Base-by-base conservation (phyloP, 2,329 filamentous ascomycete species). In the Pseudogymnoascus sp. region DNA sequence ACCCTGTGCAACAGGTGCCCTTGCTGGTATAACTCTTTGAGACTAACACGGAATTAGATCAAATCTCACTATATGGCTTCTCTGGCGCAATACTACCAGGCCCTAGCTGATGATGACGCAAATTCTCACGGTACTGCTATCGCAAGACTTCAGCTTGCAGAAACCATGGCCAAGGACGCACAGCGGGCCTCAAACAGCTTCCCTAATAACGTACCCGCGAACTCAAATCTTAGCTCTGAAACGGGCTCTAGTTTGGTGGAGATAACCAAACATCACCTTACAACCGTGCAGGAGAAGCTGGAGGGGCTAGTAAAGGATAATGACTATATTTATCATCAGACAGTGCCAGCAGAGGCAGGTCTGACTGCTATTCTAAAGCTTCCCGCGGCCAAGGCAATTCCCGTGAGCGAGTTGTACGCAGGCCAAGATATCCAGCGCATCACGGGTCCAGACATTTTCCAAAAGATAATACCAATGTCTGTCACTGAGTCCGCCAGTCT, bases 271-370 rank as follows among this genome's bases (percentile, higher is more conserved):
- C 85, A 92, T 65, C 93, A 97, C 70, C 77, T 90, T 28, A 81
- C 89, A 0, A 88, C 85, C 33, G 88, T 96, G 2, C 89, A 96
- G 72, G 89, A 93, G 66, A 92, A 90, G 73, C 78, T 96, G 21
- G 79, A 80, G 16, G 87, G 90, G 65, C 82, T 92, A 60, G 81
- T 83, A 68, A 96, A 96, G 71, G 94, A 99, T 75, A 99, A 99
- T 69, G 94, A 99, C 73, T 97, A 94, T 75, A 96, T 99, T 73
- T 99, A 99, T 72, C 94, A 99, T 73, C 91, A 97, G 69, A 87
- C 86, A 1, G 88, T 99, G 1, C 93, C 94, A 0, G 87, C 88
- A 8, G 92, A 97, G 74, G 90, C 92, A 3, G 88, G 88, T 28
- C 78, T 99, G 11, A 79, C 90, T 1, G 83, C 88, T 1, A 92